Conservation (phyloP, 2,329 filamentous ascomycete species). For the Aphanoascus verrucosus region DNA sequence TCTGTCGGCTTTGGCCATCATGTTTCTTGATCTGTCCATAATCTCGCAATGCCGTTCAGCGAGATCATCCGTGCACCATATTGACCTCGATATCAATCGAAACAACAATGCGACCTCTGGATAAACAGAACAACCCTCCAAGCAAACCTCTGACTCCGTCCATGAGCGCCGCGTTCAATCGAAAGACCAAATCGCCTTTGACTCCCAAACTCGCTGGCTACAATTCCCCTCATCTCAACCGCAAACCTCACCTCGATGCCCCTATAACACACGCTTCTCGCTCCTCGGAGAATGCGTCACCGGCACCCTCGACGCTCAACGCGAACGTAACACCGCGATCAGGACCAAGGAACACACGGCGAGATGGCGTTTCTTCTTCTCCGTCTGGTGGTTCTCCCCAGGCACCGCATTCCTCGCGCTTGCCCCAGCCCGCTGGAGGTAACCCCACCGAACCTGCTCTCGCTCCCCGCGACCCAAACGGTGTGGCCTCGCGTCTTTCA, state of each 20-base stretch:
- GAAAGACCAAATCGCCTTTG: conserved; percentile 44
- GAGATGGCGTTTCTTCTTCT: conserved; percentile 55
- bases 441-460: conserved; percentile 1
- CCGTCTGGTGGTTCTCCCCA: conserved; percentile 44
- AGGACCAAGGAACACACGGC: conserved; percentile 58
- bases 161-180: conserved; percentile 50
- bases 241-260: conserved; percentile 28
- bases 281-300: conserved; percentile 37
- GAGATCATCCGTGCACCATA: conserved; percentile 27
- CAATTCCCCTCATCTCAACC: conserved; percentile 21
- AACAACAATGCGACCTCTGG: conserved; percentile 38
- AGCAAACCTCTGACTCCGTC: conserved; percentile 56
- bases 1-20: conserved; percentile 25
- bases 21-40: conserved; percentile 24
- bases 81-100: conserved; percentile 18
- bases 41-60: conserved; percentile 39
- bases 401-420: conserved; percentile 23
- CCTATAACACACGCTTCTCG: conserved; percentile 26
- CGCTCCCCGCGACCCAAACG: conserved; percentile 19
- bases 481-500: conserved; percentile 23
- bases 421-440: conserved; percentile 7
- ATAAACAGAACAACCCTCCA: conserved; percentile 40
- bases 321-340: conserved; percentile 71
- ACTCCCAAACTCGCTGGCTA: conserved; percentile 48
- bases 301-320: conserved; percentile 46